Evolutionary conservation across 2,329 filamentous ascomycete species (phyloP).

Genomic region (Fusarium sp.): DNA sequence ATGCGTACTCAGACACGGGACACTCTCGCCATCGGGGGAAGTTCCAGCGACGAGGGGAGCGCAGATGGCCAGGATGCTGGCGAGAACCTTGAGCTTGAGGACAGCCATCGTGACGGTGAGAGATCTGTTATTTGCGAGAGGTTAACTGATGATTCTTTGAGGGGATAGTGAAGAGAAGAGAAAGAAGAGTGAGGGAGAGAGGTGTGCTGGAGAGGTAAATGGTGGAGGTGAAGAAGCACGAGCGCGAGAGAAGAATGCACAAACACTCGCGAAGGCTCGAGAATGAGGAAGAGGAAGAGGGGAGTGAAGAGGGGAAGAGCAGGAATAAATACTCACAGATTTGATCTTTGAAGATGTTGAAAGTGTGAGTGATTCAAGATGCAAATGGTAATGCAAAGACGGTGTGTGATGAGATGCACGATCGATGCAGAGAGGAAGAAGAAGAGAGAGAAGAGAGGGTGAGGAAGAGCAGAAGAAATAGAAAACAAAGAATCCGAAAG

Average conservation of each 20-base stretch:
- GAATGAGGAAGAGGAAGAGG: neutral
- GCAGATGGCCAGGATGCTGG: constrained; percentile 41
- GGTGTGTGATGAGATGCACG: constrained; percentile 14
- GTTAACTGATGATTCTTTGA: constrained; percentile 8
- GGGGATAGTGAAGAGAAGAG: too few species aligned
- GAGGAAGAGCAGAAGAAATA: constrained; percentile 20
- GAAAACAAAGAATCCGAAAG: neutral
- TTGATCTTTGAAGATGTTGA: constrained; percentile 24
- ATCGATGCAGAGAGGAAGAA: constrained; percentile 17
- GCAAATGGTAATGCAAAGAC: constrained; percentile 22
- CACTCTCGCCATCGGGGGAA: constrained; percentile 29
- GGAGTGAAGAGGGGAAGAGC: too few species aligned
- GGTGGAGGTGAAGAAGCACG: neutral
- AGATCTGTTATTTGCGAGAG: constrained; percentile 12
- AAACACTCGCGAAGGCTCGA: neutral
- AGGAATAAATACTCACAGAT: constrained; percentile 19
- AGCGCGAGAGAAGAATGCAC: neutral
- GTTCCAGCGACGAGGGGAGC: constrained; percentile 38
- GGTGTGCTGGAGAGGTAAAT: neutral
- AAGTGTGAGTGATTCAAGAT: constrained; percentile 5
- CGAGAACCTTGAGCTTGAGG: constrained; percentile 48
- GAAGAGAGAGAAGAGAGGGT: neutral
- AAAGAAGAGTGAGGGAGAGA: neutral
- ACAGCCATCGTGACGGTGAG: constrained; percentile 46
- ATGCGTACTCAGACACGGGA: constrained; percentile 38